phyloP scores from a whole-genome alignment of 2,329 filamentous ascomycete species.

The Achaetomium macrosporum region DNA sequence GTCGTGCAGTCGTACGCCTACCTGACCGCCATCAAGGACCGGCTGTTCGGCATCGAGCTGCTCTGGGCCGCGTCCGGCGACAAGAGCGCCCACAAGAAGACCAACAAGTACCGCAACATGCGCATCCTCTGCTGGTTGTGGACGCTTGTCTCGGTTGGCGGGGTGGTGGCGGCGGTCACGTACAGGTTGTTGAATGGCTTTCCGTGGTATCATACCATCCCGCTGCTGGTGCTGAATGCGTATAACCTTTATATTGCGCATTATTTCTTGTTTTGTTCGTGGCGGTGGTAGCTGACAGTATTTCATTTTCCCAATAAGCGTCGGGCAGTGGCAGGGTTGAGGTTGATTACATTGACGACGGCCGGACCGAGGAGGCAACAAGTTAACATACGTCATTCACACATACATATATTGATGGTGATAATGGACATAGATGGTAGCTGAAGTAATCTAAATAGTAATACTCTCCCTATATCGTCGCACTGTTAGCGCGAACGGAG shows the following conservation, averaged over 20 bases:
- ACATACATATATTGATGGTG: too few species aligned
- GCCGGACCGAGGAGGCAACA: too few species aligned
- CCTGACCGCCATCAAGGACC: constrained; percentile 38
- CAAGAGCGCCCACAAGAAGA: constrained; percentile 34
- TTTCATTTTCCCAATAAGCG: too few species aligned
- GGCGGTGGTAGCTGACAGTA: constrained; percentile 24
- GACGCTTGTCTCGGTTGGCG: constrained; percentile 30
- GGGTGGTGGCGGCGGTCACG: constrained; percentile 31
- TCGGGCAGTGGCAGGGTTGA: too few species aligned
- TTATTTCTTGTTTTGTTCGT: constrained; percentile 33
- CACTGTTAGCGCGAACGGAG: too few species aligned
- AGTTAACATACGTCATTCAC: too few species aligned
- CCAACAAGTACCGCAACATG: constrained; percentile 40
- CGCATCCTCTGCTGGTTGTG: constrained; percentile 35
- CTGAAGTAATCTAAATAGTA: too few species aligned
- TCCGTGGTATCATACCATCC: constrained; percentile 36
- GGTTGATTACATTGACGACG: too few species aligned
- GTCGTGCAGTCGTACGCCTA: constrained; percentile 39
- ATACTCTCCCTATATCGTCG: too few species aligned
- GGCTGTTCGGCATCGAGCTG: constrained; percentile 34
- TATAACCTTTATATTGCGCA: constrained; percentile 37
- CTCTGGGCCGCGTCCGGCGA: constrained; percentile 37
- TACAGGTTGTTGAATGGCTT: constrained; percentile 32
- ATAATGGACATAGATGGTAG: too few species aligned
- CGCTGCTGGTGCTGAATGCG: constrained; percentile 33